Evolutionary conservation across 1,284 basidiomycete genomes (phyloP), one percentile per base, ranked within the genome.

Genomic region (Vanrija pseudolonga): DNA sequence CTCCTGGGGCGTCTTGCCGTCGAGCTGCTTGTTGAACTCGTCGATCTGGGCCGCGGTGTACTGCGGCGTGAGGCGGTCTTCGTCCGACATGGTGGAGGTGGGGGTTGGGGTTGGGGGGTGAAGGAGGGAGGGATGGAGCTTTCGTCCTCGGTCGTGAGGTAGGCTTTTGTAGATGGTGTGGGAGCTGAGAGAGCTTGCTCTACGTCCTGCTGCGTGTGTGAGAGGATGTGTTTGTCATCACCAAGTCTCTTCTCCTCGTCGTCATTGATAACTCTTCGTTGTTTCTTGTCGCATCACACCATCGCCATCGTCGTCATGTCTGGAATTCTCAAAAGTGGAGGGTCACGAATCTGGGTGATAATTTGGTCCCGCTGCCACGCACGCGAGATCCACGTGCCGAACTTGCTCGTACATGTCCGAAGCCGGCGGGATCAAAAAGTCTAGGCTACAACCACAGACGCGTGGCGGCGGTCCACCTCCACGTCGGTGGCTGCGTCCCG

Each of bases 11-110:
- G 83, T 78, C 61, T 89, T 83, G 12, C 80, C 72, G 45, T 80
- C 80, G 9, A 96, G 84, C 67, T 89, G 77, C 14, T 78, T 80
- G 73, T 96, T 96, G 79, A 91, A 84, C 37, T 77, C 72, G 32
- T 79, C 79, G 52, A 95, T 80, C 56, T 85, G 77, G 52, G 84
- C 83, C 46, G 78, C 61, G 1, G 84, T 80, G 57, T 90, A 78
- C 20, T 89, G 89, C n/a, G 86, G 68, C 12, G 48, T 62, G 47
- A 69, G 63, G 37, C 53, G 43, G 50, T 71, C 69, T 23, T 40
- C 37, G 50, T 61, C 54, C 20, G 56, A 42, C 55, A 57, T 61
- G 18, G 51, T 54, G 50, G 18, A 17, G 42, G 38, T 22, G 40
- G 38, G 36, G 24, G 40, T 43, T 17, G 26, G 19, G 17, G 28